Conservation (phyloP, 164 flowering plant genomes). For the Liriodendron chinense region DNA sequence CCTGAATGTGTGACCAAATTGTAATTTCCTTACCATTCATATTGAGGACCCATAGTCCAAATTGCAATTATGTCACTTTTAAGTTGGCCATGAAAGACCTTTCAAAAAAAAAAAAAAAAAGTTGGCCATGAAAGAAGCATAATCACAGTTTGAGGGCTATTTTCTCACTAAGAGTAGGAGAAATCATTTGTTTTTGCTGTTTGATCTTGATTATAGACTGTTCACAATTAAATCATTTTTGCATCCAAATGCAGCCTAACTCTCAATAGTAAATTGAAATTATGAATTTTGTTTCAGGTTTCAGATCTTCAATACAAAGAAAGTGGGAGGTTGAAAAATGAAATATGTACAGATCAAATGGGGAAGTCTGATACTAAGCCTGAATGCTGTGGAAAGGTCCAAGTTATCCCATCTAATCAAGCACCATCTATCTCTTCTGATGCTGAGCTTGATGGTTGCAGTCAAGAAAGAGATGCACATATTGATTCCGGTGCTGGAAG, state of each 20-base stretch:
- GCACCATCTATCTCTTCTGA: conserved; percentile 32
- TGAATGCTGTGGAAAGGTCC: conserved; percentile 32
- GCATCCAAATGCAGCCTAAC: no score
- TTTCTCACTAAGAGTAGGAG: neutral
- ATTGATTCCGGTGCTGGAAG: conserved; percentile 34
- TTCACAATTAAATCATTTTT: neutral
- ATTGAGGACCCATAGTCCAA: neutral
- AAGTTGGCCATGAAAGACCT: neutral
- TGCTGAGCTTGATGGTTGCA: conserved; percentile 41
- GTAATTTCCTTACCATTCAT: neutral
- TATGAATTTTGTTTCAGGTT: conserved; percentile 25
- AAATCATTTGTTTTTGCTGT: neutral
- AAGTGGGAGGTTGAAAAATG: conserved; percentile 18
- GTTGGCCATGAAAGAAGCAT: neutral
- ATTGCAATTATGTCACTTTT: no score
- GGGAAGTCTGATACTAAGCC: conserved; percentile 29
- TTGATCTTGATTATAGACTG: neutral
- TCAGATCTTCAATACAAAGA: conserved; percentile 32
- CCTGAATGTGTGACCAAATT: neutral
- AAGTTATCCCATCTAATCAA: conserved; percentile 35
- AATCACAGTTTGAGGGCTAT: neutral
- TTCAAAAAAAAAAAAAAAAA: no score
- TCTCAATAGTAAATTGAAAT: neutral
- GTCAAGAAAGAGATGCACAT: conserved; percentile 27
- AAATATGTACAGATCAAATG: conserved; percentile 21